These are phyloP conservation scores for Globisporangium iwayamae DNA, from an alignment of 352 stramenopile genomes.

Conservation along the genomic window DNA sequence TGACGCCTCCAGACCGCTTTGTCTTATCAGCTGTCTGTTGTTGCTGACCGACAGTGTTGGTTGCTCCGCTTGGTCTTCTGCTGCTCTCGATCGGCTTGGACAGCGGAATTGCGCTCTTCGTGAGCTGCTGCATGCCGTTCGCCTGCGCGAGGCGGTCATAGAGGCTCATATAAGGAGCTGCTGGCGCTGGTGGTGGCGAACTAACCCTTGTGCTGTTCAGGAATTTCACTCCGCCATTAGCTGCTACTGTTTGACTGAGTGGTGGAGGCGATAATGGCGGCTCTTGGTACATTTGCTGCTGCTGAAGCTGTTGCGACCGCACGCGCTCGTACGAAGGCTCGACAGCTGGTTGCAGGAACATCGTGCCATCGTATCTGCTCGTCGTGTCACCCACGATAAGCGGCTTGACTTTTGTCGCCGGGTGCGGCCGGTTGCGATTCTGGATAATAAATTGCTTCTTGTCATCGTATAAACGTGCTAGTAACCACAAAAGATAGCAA, in stretches of 20 bases:
- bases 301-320: slow-evolving; percentile 21
- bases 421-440: slow-evolving; percentile 36
- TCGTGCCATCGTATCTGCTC: slow-evolving; percentile 48
- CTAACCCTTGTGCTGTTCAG: not conserved
- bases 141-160: slow-evolving; percentile 62
- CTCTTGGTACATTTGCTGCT: not conserved
- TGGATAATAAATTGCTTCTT: slow-evolving; percentile 76
- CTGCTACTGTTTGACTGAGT: not conserved
- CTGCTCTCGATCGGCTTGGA: slow-evolving; percentile 33
- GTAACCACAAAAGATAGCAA: not conserved
- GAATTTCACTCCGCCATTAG: not conserved
- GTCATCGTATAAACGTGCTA: slow-evolving; percentile 74
- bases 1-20: not conserved
- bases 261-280: not conserved
- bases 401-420: slow-evolving; percentile 32
- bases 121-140: slow-evolving; percentile 34
- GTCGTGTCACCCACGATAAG: slow-evolving; percentile 34
- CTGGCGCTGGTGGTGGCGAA: slow-evolving; percentile 2
- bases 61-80: not conserved
- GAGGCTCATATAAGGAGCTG: slow-evolving; percentile 50
- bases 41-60: not conserved
- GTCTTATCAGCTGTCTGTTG: not conserved
- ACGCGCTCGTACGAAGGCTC: slow-evolving; percentile 33
- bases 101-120: slow-evolving; percentile 24
- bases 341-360: slow-evolving; percentile 50